phyloP scores from a whole-genome alignment of 176 grass and related monocot species.

The Alloteropsis semialata region DNA sequence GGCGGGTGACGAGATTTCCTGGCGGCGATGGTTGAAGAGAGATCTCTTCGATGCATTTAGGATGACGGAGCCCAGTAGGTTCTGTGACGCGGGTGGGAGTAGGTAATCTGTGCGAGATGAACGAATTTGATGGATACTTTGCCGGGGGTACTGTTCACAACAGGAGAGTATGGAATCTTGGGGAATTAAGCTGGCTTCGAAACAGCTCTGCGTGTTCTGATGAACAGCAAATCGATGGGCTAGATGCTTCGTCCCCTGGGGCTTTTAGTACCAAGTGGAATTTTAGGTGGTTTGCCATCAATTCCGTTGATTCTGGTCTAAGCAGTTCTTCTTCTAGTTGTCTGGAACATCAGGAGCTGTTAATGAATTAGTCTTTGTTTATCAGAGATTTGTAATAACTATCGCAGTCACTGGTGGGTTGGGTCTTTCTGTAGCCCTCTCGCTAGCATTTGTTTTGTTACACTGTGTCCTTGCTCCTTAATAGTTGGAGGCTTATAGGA shows the following conservation, averaged over 20 bases:
- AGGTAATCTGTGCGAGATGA: not conserved
- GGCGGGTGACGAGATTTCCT: not conserved
- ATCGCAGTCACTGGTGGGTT: not conserved
- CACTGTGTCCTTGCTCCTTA: not conserved
- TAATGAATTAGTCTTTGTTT: slow-evolving; percentile 7
- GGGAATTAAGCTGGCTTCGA: not conserved
- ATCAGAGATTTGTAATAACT: not conserved
- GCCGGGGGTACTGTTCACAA: not conserved
- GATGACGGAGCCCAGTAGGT: not conserved
- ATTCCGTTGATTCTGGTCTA: not conserved
- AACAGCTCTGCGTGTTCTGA: not conserved
- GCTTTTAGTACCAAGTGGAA: not conserved
- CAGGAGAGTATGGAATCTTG: not conserved
- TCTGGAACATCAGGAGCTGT: not conserved
- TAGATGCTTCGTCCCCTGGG: not conserved
- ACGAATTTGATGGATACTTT: not conserved
- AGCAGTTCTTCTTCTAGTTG: not conserved
- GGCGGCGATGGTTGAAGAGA: not conserved
- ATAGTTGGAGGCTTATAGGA: not conserved
- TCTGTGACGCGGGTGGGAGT: not conserved
- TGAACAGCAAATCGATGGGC: not conserved
- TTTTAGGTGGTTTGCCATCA: not conserved
- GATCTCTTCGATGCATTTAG: not conserved
- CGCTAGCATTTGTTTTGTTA: not conserved
- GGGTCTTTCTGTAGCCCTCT: not conserved